phyloP scores from a whole-genome alignment of 192 early-diverging fungal genomes.

The Gamsiella multidivaricata region DNA sequence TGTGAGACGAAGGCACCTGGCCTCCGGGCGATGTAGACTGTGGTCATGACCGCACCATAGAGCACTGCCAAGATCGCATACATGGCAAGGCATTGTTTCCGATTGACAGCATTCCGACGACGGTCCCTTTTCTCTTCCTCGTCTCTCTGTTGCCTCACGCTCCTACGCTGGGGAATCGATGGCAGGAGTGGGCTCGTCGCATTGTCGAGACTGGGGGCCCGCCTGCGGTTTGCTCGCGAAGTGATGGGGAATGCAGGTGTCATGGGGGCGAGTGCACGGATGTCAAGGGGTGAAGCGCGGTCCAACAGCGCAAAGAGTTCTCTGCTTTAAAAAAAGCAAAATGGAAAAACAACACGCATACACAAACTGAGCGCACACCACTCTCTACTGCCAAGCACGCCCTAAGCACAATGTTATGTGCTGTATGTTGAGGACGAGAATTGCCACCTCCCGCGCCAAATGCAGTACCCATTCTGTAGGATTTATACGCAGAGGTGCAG shows the following conservation, averaged over 20 bases:
- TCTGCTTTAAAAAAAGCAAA: too few relatives aligned
- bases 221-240: slow-evolving; percentile 46
- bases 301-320: too few relatives aligned
- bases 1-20: slow-evolving; percentile 18
- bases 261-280: slow-evolving; percentile 1
- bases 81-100: slow-evolving; percentile 29
- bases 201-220: slow-evolving; percentile 42
- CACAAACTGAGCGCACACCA: neutral
- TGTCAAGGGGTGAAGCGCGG: neutral
- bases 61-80: slow-evolving; percentile 20
- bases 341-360: too few relatives aligned
- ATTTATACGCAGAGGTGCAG: neutral
- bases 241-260: slow-evolving; percentile 34
- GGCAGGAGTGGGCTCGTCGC: slow-evolving; percentile 26
- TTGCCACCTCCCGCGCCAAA: neutral
- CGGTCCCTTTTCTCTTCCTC: slow-evolving; percentile 26
- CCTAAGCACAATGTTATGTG: too few relatives aligned
- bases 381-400: too few relatives aligned
- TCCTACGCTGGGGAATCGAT: slow-evolving; percentile 30
- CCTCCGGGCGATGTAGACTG: slow-evolving; percentile 18
- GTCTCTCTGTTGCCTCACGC: slow-evolving; percentile 25
- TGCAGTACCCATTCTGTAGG: neutral
- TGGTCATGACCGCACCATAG: slow-evolving; percentile 12
- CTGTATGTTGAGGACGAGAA: neutral
- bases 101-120: slow-evolving; percentile 22